Base-by-base conservation (phyloP, 2,329 filamentous ascomycete genomes). In the Calonectria pauciramosa region DNA sequence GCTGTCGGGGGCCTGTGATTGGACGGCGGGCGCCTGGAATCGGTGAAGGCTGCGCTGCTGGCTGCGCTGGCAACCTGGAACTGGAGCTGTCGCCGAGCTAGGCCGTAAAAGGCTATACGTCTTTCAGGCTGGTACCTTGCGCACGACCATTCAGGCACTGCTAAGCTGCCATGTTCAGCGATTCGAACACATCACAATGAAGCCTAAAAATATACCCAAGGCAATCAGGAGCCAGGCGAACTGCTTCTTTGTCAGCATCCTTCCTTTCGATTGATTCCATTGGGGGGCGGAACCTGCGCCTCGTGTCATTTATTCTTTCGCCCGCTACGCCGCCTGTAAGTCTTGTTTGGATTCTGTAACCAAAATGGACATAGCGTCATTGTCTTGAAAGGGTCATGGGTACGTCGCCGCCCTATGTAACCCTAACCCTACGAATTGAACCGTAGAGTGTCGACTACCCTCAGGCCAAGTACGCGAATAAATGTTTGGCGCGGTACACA, bases 61-160 rank as follows among this genome's bases (percentile, higher is more conserved):
- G 71, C 54, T 79, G 77, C 77, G 78, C 78, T 80, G 78, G 79
- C 79, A 77, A 69, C 73, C 75, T 68, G 36, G 49, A 65, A 75
- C 74, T 80, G 68, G 41, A 66, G 67, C 66, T 66, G 51, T 56
- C 41, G 47, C 65, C 49, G 16, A 49, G 47, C 56, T 63, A 63
- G 7, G 36, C 56, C 30, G 56, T 63, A 66, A 52, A 36, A 18
- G 59, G 59, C 49, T 56, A 72, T 66, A 64, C 68, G 38, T 47
- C n/a, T 60, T 47, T 30, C 60, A 44, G 41, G 44, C 69, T 38
- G 56, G 66, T 73, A 70, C 66, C 66, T 73, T n/a, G 41, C 60
- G 41, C 60, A 30, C 41, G 56, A 36, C 34, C 56, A 63, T 28
- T 32, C 52, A 56, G 28, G 28, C 34, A 20, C 56, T 11, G 11